A percentile compares a stretch with the other conserved stretches of the same genome.
These are phyloP conservation scores for Hsuehochloa calcarea DNA, from an alignment of 176 grass and related monocot species.

Conservation along the genomic window DNA sequence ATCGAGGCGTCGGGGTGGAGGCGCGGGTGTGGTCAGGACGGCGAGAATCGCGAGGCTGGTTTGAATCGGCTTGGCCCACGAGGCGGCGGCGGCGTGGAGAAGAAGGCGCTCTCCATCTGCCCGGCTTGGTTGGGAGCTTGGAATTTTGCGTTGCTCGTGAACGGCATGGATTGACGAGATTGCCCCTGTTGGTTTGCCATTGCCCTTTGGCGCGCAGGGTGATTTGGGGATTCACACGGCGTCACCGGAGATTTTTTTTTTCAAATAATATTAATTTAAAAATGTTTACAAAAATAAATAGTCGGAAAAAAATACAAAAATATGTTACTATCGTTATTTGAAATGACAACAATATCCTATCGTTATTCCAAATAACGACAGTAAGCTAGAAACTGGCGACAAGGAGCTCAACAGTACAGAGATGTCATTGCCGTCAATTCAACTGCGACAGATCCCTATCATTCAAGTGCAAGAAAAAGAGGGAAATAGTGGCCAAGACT, in stretches of 20 bases:
- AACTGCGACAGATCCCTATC: too few relatives aligned
- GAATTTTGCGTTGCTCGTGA: constrained; percentile 34
- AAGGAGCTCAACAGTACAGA: too few relatives aligned
- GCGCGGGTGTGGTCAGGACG: neutral
- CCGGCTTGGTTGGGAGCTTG: constrained; percentile 22
- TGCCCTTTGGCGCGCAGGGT: neutral
- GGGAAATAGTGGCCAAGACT: too few relatives aligned
- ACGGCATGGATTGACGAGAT: constrained; percentile 6
- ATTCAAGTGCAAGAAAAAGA: too few relatives aligned
- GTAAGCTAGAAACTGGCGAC: too few relatives aligned
- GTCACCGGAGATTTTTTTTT: neutral
- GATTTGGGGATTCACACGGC: neutral
- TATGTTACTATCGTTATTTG: too few relatives aligned
- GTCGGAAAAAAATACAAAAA: too few relatives aligned
- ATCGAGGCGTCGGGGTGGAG: constrained; percentile 12
- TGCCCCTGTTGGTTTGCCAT: neutral
- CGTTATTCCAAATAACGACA: too few relatives aligned
- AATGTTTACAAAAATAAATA: too few relatives aligned
- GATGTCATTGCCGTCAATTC: too few relatives aligned
- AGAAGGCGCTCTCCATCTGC: constrained; percentile 1
- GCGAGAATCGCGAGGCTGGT: constrained; percentile 1
- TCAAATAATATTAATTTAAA: too few relatives aligned
- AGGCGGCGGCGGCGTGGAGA: constrained; percentile 4
- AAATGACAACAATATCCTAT: too few relatives aligned
- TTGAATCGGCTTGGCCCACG: constrained; percentile 11